A percentile compares a stretch with the other conserved stretches of the same genome.
phyloP scores from a whole-genome alignment of 495 filamentous ascomycete species.

The Cetradonia linearis region DNA sequence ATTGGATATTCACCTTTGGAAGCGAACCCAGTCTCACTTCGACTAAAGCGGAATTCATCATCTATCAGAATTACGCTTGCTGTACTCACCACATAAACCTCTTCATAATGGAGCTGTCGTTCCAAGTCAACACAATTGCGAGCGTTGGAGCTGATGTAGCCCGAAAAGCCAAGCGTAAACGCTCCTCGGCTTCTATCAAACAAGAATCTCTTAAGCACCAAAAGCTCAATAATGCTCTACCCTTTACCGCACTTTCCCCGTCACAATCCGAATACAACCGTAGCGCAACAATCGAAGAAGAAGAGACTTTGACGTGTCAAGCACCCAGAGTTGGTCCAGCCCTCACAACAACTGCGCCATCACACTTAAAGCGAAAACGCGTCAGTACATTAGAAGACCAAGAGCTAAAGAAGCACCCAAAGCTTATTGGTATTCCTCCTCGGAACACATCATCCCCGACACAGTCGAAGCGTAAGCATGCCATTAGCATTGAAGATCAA shows the following conservation, averaged over 20 bases:
- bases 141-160: not conserved
- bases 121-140: slow-evolving; percentile 4
- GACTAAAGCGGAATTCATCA: no score
- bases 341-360: not conserved
- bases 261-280: not conserved
- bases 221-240: not conserved
- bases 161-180: slow-evolving; percentile 1
- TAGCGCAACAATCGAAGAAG: not conserved
- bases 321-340: not conserved
- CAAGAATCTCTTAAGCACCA: not conserved
- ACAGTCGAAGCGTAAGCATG: not conserved
- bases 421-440: no score
- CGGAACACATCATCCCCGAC: not conserved
- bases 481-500: not conserved
- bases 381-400: no score
- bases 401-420: no score
- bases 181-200: not conserved
- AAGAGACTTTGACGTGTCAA: not conserved
- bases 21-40: no score
- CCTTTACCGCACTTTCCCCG: not conserved
- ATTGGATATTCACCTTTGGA: no score
- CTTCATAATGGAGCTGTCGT: not conserved
- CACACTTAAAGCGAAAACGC: no score
- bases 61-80: no score
- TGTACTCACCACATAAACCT: no score